These are phyloP conservation scores for Rhododendron griersonianum DNA, from an alignment of 148 eudicot species.

Conservation along the genomic window DNA sequence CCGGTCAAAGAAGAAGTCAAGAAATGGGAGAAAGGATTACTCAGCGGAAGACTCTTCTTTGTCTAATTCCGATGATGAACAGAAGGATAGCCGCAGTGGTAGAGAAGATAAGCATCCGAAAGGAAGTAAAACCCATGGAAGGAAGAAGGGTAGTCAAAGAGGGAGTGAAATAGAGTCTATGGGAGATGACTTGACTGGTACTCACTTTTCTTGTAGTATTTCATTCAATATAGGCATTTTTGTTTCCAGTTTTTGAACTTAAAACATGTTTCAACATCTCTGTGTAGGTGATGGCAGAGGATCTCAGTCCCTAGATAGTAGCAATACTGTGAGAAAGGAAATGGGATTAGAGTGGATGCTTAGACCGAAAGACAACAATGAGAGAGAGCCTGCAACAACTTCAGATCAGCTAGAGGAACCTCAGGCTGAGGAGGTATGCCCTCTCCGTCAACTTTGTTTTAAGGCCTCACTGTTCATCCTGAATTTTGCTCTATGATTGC, in stretches of 20 bases:
- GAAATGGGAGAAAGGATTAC: constrained; percentile 28
- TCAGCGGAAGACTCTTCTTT: constrained; percentile 21
- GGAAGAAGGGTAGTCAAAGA: constrained; percentile 10
- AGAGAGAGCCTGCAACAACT: constrained; percentile 21
- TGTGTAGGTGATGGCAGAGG: constrained; percentile 29
- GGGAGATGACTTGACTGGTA: constrained; percentile 16
- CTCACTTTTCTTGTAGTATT: neutral
- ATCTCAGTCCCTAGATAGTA: constrained; percentile 17
- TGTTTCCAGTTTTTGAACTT: neutral
- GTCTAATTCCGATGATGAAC: constrained; percentile 26
- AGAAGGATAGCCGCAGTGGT: constrained; percentile 15
- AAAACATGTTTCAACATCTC: neutral
- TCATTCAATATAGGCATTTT: neutral
- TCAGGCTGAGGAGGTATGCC: constrained; percentile 56
- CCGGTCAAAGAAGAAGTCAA: constrained; percentile 29
- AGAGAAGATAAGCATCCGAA: constrained; percentile 11
- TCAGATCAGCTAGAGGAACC: constrained; percentile 40
- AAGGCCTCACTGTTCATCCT: neutral
- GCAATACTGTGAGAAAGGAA: constrained; percentile 57
- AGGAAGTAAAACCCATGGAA: constrained; percentile 8
- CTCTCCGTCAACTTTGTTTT: neutral
- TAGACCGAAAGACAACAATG: constrained; percentile 49
- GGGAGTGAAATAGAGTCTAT: neutral
- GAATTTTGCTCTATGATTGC: neutral
- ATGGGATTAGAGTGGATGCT: constrained; percentile 98